A percentile compares a stretch with the other conserved stretches of the same genome.
Evolutionary conservation across 805 yeast species (phyloP).

Genomic region (Yamadazyma endophytica): DNA sequence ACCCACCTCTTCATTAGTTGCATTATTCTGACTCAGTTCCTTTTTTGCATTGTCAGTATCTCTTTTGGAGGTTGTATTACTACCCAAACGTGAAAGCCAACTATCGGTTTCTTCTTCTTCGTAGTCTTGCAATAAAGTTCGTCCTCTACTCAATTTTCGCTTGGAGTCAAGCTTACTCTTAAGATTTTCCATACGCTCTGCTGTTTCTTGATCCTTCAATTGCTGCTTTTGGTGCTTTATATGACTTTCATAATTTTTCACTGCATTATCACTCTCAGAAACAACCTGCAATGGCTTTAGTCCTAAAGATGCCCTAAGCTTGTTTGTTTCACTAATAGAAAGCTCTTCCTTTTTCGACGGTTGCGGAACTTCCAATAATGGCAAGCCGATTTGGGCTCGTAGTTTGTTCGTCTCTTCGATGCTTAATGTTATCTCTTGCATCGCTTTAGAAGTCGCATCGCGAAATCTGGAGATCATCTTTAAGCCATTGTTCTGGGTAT

Average conservation of each 20-base stretch:
- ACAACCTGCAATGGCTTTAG: slow-evolving; percentile 43
- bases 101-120: slow-evolving; percentile 31
- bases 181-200: slow-evolving; percentile 14
- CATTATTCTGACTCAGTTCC: neutral
- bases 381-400: slow-evolving; percentile 34
- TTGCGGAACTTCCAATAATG: slow-evolving; percentile 21
- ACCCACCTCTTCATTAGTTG: neutral
- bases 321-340: slow-evolving; percentile 54
- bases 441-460: slow-evolving; percentile 7
- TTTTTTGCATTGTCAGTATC: slow-evolving; percentile 1
- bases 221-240: slow-evolving; percentile 11
- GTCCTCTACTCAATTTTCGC: slow-evolving; percentile 16
- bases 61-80: neutral
- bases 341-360: slow-evolving; percentile 14
- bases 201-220: slow-evolving; percentile 12
- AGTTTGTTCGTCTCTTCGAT: slow-evolving; percentile 43
- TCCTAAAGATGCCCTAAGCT: slow-evolving; percentile 47
- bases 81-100: slow-evolving; percentile 33
- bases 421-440: slow-evolving; percentile 25
- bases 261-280: slow-evolving; percentile 6
- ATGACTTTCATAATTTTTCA: slow-evolving; percentile 13
- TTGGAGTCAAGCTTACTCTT: slow-evolving; percentile 17
- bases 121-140: slow-evolving; percentile 20
- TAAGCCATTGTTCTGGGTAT: too few species aligned
- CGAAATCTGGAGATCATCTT: neutral